Evolutionary conservation across 2,329 filamentous ascomycete species (phyloP).

Genomic region (Talaromyces sp.): DNA sequence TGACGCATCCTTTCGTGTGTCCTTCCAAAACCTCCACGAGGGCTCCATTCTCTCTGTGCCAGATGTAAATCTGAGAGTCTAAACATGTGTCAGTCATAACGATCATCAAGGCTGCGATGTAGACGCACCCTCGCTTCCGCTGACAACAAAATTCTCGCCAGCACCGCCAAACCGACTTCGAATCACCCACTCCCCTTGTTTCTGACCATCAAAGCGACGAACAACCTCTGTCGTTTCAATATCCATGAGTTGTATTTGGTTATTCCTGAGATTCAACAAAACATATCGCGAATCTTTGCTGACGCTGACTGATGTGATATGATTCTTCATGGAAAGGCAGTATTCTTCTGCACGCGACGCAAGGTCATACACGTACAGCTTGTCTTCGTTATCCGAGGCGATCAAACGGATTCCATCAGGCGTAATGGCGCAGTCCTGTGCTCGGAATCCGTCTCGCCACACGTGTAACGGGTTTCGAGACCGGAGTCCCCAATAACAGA

Average conservation of each 20-base stretch:
- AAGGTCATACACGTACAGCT: conserved; percentile 80
- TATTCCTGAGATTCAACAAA: conserved; percentile 77
- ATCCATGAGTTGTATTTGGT: conserved; percentile 75
- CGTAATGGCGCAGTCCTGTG: conserved; percentile 83
- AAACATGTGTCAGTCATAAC: conserved; percentile 1
- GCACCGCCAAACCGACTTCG: conserved; percentile 83
- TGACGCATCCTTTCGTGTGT: conserved; percentile 74
- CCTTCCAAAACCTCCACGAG: conserved; percentile 74
- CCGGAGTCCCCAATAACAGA: conserved; percentile 69
- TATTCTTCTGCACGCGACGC: conserved; percentile 71
- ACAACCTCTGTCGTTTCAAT: conserved; percentile 70
- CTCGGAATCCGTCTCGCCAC: conserved; percentile 70
- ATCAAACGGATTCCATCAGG: conserved; percentile 76
- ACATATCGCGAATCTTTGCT: conserved; percentile 77
- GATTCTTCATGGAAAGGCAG: conserved; percentile 66
- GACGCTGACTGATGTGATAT: conserved; percentile 76
- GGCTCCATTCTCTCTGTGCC: conserved; percentile 80
- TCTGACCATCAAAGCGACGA: conserved; percentile 72
- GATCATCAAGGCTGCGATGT: not conserved
- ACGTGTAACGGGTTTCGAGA: conserved; percentile 60
- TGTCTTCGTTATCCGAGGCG: conserved; percentile 68
- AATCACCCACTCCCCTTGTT: conserved; percentile 75
- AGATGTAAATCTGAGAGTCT: conserved; percentile 77
- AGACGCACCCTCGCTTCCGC: conserved; percentile 78
- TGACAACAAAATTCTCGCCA: conserved; percentile 85